These are phyloP conservation scores for Nymphaea thermarum DNA, from an alignment of 164 flowering plant genomes.

Conservation along the genomic window DNA sequence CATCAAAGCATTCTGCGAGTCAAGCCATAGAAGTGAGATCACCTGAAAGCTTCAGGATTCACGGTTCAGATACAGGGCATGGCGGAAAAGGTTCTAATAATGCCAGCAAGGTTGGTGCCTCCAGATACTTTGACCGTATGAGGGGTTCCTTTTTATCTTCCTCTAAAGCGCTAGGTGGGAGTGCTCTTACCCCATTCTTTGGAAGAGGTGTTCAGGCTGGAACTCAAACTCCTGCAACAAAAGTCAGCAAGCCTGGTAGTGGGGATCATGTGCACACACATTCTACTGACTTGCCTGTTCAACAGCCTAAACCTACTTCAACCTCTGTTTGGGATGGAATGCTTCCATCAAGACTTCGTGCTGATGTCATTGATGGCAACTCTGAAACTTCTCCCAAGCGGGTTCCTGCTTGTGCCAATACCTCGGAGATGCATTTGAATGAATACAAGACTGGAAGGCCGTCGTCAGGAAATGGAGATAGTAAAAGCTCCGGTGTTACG, in stretches of 20 bases:
- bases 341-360: background rate
- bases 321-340: slow-evolving; percentile 2
- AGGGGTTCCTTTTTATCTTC: slow-evolving; percentile 69
- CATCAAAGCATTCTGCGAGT: slow-evolving; percentile 18
- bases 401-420: slow-evolving; percentile 6
- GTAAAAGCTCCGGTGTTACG: slow-evolving; percentile 19
- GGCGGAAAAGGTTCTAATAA: slow-evolving; percentile 28
- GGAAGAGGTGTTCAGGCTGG: slow-evolving; percentile 35
- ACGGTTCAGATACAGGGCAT: slow-evolving; percentile 30
- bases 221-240: slow-evolving; percentile 22
- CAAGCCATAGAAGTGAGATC: slow-evolving; percentile 1
- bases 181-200: slow-evolving; percentile 35
- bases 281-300: background rate
- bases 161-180: slow-evolving; percentile 66
- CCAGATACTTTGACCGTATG: slow-evolving; percentile 70
- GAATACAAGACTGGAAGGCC: slow-evolving; percentile 31
- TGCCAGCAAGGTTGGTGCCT: slow-evolving; percentile 35
- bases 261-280: slow-evolving; percentile 25
- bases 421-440: slow-evolving; percentile 23
- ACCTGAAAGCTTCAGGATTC: slow-evolving; percentile 27
- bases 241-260: slow-evolving; percentile 37
- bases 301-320: background rate
- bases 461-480: slow-evolving; percentile 27
- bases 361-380: background rate
- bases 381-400: slow-evolving; percentile 22